Evolutionary conservation across 148 eudicot species (phyloP).

Genomic region (Agrostemma githago): DNA sequence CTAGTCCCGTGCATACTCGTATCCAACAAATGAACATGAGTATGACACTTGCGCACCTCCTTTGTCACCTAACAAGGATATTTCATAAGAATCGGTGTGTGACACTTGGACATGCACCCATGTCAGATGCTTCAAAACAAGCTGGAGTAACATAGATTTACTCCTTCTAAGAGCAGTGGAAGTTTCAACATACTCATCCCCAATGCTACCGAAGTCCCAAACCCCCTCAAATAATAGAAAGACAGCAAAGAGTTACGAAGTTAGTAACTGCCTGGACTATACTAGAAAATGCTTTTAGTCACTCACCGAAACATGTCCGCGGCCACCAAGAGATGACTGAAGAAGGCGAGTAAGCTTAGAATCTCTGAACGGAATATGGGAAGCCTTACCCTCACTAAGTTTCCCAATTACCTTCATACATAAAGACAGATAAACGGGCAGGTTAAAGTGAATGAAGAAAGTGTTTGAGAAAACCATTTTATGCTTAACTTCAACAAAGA

Average conservation of each 20-base stretch:
- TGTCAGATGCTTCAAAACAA: too few relatives aligned
- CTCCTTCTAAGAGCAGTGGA: neutral
- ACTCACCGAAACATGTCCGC: slow-evolving; percentile 79
- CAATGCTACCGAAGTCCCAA: neutral
- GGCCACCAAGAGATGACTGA: slow-evolving; percentile 78
- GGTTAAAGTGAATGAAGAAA: slow-evolving; percentile 1
- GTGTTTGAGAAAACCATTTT: neutral
- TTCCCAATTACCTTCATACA: slow-evolving; percentile 57
- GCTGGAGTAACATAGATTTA: neutral
- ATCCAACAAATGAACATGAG: too few relatives aligned
- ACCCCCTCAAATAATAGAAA: neutral
- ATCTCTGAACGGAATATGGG: slow-evolving; percentile 76
- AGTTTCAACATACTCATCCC: neutral
- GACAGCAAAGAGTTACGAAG: neutral
- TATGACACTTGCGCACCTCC: too few relatives aligned
- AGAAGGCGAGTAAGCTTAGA: slow-evolving; percentile 74
- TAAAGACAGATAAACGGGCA: neutral
- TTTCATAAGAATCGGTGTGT: too few relatives aligned
- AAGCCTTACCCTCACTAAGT: slow-evolving; percentile 64
- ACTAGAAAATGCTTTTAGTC: neutral
- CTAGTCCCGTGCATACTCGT: too few relatives aligned
- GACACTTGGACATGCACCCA: too few relatives aligned
- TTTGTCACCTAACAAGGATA: too few relatives aligned
- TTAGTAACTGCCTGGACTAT: neutral
- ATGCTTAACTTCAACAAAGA: neutral